Base-by-base conservation (phyloP, 805 yeast species). In the Dipodascopsis uninucleata region DNA sequence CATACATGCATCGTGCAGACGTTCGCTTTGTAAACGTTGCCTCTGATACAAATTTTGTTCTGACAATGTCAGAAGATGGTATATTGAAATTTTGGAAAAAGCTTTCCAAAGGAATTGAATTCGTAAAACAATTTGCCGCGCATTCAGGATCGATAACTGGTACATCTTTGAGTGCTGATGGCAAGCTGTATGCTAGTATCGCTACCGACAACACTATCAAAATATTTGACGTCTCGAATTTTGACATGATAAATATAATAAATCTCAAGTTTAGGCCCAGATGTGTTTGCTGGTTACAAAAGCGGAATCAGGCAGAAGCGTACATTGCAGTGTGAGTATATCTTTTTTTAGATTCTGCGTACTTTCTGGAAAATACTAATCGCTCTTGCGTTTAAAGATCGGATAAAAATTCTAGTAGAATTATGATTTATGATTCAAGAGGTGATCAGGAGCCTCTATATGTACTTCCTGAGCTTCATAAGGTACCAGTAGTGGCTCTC, bases 211-310 rank as follows among this genome's bases (percentile, higher is more conserved):
- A 43, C 7, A 40, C 60, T 1, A 32, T 47, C 17, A 55, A 66
- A 50, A 45, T 70, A 4, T 69, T 67, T 49, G 74, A 69, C 31
- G 57, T 68, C 23, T 47, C 40, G 5, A 55, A 57, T 4, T 57
- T 66, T 23, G 74, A 70, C 37, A 63, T 70, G 70, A 61, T 66
- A 5, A 61, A 57, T 39, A 59, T 66, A 3, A 21, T 67, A 4
- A 59, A 58, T 10, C 44, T 68, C 4, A 53, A 39, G 20, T 64
- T 56, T 38, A 38, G 38, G 14, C 70, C 71, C 2, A 31, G 46
- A 3, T 34, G 54, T 4, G 28, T 60, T 3, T 47, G 60, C 26
- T 66, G 64, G 63, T 41, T 58, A 26, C 56, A 52, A 18, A 29
- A 31, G 7, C 36, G 43, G 5, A 42, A 49, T 4, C 58, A 14